These are phyloP conservation scores for Termitomyces sp. DNA, from an alignment of 768 basidiomycete genomes.

Conservation along the genomic window DNA sequence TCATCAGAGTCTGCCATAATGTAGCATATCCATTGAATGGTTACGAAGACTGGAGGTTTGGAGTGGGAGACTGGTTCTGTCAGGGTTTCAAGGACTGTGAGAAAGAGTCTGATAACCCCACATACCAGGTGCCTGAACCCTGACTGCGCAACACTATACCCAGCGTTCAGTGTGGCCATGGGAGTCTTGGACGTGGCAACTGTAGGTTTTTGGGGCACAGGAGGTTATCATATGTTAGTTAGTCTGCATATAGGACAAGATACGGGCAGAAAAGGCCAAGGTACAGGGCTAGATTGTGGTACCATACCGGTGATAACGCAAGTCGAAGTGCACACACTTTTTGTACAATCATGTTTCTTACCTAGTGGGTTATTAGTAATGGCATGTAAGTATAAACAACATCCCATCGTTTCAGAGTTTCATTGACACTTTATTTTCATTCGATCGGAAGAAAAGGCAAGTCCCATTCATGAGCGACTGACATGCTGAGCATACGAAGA, in stretches of 20 bases:
- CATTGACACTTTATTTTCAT: too few species aligned
- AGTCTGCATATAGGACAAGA: neutral
- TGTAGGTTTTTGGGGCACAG: neutral
- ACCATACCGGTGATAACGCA: neutral
- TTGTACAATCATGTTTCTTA: neutral
- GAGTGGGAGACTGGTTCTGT: neutral
- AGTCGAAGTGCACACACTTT: neutral
- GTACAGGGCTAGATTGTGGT: neutral
- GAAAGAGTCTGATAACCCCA: neutral
- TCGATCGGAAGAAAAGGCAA: neutral
- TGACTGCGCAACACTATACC: neutral
- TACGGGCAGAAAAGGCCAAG: neutral
- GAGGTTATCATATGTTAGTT: neutral
- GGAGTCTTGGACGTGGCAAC: neutral
- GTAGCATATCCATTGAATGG: too few species aligned
- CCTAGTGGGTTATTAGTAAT: neutral
- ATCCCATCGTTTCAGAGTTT: too few species aligned
- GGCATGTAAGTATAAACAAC: too few species aligned
- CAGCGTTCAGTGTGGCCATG: neutral
- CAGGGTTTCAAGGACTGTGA: neutral
- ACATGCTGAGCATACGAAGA: neutral
- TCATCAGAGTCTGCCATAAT: neutral
- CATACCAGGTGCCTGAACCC: neutral
- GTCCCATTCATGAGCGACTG: neutral
- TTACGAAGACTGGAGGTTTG: neutral